Base-by-base conservation (phyloP, 352 stramenopile species). In the Nothophytophthora sp. region DNA sequence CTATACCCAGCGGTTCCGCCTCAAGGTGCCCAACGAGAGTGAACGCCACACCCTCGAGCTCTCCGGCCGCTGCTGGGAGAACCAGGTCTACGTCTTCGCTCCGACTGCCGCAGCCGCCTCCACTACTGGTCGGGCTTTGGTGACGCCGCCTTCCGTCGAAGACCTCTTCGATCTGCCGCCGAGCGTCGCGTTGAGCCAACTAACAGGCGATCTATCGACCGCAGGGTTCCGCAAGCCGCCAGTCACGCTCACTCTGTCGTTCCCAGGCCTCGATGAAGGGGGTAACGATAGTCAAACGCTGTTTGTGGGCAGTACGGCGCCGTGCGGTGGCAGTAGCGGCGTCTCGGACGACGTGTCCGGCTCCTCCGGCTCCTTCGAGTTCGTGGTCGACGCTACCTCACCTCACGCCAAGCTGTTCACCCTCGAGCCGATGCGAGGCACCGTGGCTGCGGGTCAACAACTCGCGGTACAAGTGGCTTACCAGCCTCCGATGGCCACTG, bases 11-110 rank as follows among this genome's bases (percentile, higher is more conserved):
- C 50, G 67, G 25, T 89, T 73, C 28, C 70, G 73, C 6, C 74
- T 95, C 29, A 63, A 85, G 38, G 82, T 92, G 2, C 81, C 85
- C 0, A 92, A 92, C 48, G 77, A 91, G 40, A 79, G 62, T 4
- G 81, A 95, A 37, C 66, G 73, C 1, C 75, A 93, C 48, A 18
- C 90, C 4, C 28, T 91, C 1, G 56, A 44, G 13, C 23, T 86
- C 7, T 63, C 70, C n/a, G 81, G 79, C 1, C 70, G 79, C 0
- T 91, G 82, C 53, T 92, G 82, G 78, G 82, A 92, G 47, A 81
- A 86, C 29, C 82, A 95, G 32, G 44, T 92, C 3, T 93, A 90
- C 49, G 64, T 89, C 6, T 81, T 78, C 28, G 68, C 64, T 15
- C 76, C 66, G 1, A 45, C n/a, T 16, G 44, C 40, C 12, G 20